phyloP scores from a whole-genome alignment of 805 yeast genomes.

The Lipomyces starkeyi region DNA sequence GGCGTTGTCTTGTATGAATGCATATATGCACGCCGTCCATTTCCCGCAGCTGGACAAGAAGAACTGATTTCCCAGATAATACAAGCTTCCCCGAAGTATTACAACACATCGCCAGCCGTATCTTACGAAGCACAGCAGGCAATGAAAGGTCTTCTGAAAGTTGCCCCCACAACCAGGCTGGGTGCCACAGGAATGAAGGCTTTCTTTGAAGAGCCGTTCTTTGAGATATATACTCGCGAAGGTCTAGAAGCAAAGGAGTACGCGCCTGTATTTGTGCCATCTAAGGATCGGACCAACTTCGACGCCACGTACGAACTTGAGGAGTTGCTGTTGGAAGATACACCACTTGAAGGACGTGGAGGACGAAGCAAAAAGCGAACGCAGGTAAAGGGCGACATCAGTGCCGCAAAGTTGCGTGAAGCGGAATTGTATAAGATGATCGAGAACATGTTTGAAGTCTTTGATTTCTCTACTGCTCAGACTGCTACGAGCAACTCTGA shows the following conservation, averaged over 20 bases:
- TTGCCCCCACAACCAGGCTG: constrained; percentile 69
- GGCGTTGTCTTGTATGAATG: constrained; percentile 46
- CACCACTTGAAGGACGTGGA: constrained; percentile 9
- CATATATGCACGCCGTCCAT: constrained; percentile 42
- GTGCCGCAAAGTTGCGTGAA: constrained; percentile 1
- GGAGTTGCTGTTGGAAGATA: constrained; percentile 30
- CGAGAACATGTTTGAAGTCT: constrained; percentile 18
- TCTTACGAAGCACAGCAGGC: constrained; percentile 76
- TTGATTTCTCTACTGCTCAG: constrained; percentile 16
- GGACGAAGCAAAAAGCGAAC: not conserved
- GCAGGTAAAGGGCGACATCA: not conserved
- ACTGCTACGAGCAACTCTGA: not conserved
- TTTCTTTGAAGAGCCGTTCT: constrained; percentile 78
- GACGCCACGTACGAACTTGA: constrained; percentile 31
- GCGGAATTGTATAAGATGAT: constrained; percentile 12
- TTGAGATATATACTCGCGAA: constrained; percentile 50
- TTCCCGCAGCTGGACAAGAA: constrained; percentile 29
- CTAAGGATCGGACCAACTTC: constrained; percentile 18
- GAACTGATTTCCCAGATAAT: constrained; percentile 20
- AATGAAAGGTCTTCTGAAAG: constrained; percentile 62
- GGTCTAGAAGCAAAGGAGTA: constrained; percentile 25
- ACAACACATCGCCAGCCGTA: constrained; percentile 50
- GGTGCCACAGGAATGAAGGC: constrained; percentile 79
- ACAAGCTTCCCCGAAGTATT: constrained; percentile 16
- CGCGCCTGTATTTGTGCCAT: constrained; percentile 31